phyloP scores from a whole-genome alignment of 345 rosid species.

The Jatropha curcas region DNA sequence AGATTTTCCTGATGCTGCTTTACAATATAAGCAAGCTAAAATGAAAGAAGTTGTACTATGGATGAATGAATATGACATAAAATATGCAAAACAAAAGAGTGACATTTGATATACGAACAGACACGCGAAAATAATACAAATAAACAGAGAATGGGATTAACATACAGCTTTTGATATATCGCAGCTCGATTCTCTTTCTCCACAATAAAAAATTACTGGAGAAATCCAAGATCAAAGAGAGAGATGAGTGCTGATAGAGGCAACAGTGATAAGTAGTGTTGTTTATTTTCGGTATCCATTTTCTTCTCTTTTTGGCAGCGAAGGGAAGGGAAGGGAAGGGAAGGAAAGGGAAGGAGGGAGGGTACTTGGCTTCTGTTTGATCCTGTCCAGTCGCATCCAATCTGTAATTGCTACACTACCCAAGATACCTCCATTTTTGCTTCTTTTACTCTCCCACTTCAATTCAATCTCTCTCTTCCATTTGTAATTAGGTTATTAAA shows the following conservation, averaged over 20 bases:
- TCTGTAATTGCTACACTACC: conserved; percentile 5
- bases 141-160: not conserved
- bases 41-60: not conserved
- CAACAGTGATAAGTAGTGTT: no score
- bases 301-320: no score
- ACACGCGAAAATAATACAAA: not conserved
- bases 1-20: not conserved
- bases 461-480: no score
- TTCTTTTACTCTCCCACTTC: no score
- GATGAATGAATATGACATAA: not conserved
- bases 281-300: no score
- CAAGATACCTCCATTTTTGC: no score
- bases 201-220: not conserved
- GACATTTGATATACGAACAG: not conserved
- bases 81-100: not conserved
- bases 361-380: not conserved
- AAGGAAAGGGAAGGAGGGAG: no score
- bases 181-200: not conserved
- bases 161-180: conserved; percentile 2
- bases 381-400: conserved; percentile 7
- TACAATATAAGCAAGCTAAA: not conserved
- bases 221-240: not conserved
- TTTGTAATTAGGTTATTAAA: no score
- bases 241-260: not conserved
- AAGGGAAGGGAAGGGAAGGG: no score